phyloP scores from a whole-genome alignment of 352 stramenopile genomes.

The Phytophthora crassamura region DNA sequence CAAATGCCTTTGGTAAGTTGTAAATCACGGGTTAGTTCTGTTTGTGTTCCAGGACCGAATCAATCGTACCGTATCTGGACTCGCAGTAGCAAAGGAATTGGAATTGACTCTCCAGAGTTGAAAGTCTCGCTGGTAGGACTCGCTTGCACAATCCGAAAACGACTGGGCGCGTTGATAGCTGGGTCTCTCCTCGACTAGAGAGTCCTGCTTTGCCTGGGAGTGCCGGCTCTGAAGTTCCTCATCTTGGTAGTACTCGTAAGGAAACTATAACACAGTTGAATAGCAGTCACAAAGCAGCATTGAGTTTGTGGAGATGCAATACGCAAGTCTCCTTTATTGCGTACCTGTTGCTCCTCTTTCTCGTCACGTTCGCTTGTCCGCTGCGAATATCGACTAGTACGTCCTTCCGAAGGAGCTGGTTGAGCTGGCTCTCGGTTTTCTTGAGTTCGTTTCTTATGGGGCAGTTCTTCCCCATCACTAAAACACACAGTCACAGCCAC shows the following conservation, averaged over 20 bases:
- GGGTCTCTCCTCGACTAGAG: neutral
- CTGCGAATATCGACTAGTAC: neutral
- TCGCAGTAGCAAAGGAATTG: slow-evolving; percentile 5
- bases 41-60: no score
- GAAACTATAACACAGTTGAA: slow-evolving; percentile 5
- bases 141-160: slow-evolving; percentile 1
- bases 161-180: neutral
- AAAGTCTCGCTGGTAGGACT: slow-evolving; percentile 4
- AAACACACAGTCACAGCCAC: slow-evolving; percentile 1
- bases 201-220: slow-evolving; percentile 9
- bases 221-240: slow-evolving; percentile 3
- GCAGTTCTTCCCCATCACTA: slow-evolving; percentile 46
- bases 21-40: neutral
- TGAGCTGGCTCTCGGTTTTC: neutral
- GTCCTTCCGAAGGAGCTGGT: neutral
- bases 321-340: neutral
- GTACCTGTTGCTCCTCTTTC: slow-evolving; percentile 18
- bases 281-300: slow-evolving; percentile 1
- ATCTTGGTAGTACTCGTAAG: slow-evolving; percentile 1
- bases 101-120: slow-evolving; percentile 17
- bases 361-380: neutral
- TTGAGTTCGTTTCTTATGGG: slow-evolving; percentile 21
- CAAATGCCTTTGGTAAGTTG: slow-evolving; percentile 15
- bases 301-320: neutral
- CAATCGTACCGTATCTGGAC: slow-evolving; percentile 21